phyloP scores from a whole-genome alignment of 1,284 basidiomycete species.

The Pulveroboletus sp. region DNA sequence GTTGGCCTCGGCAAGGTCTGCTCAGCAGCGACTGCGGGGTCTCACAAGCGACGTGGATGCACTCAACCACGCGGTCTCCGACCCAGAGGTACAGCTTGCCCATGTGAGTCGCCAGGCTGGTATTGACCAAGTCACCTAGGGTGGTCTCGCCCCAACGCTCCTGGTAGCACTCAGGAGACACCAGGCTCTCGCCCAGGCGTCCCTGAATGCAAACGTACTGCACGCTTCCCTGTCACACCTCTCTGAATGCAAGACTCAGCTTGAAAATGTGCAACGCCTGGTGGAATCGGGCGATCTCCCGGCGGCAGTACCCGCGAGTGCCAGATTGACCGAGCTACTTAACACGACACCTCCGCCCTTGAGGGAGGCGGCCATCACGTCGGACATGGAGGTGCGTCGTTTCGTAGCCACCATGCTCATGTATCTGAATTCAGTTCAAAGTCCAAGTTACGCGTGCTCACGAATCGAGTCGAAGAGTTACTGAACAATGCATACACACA shows the following conservation, averaged over 20 bases:
- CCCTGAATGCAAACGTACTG: constrained; percentile 48
- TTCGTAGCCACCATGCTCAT: not conserved
- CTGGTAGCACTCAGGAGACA: constrained; percentile 51
- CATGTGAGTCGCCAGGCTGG: not conserved
- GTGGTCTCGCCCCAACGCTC: constrained; percentile 60
- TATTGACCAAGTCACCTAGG: constrained; percentile 38
- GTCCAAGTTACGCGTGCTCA: constrained; percentile 51
- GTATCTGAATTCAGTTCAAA: constrained; percentile 26
- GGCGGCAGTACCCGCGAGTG: constrained; percentile 48
- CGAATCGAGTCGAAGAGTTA: constrained; percentile 65
- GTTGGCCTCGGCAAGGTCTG: constrained; percentile 54
- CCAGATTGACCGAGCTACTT: constrained; percentile 43
- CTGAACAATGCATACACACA: constrained; percentile 63
- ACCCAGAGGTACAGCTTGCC: constrained; percentile 48
- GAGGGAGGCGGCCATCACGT: constrained; percentile 45
- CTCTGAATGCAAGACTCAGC: constrained; percentile 44
- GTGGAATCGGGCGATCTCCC: constrained; percentile 56
- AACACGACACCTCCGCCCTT: constrained; percentile 50
- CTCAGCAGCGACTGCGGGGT: constrained; percentile 54
- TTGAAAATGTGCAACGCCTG: constrained; percentile 41
- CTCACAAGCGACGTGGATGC: constrained; percentile 51
- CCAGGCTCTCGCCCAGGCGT: constrained; percentile 55
- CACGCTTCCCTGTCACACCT: constrained; percentile 53
- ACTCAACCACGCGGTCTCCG: constrained; percentile 47
- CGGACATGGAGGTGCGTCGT: constrained; percentile 53